A percentile compares a stretch with the other conserved stretches of the same genome.
Evolutionary conservation across 208 protist genomes (phyloP).

Genomic region (Herpetomonas muscarum): DNA sequence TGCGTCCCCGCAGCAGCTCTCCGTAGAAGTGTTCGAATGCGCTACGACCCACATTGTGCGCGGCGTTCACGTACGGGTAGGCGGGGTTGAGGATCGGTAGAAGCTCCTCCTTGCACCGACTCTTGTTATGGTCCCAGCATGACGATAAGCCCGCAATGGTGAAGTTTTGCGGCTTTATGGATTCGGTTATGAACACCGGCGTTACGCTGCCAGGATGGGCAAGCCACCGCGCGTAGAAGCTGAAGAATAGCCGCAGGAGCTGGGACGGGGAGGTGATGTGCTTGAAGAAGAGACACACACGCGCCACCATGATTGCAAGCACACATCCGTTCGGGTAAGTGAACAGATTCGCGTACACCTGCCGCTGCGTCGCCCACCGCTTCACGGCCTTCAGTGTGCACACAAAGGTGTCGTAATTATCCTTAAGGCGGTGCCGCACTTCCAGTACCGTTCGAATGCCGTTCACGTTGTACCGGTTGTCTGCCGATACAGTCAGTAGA

Average conservation of each 20-base stretch:
- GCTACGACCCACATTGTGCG: constrained; percentile 79
- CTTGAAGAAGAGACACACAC: constrained; percentile 89
- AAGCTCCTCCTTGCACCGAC: constrained; percentile 61
- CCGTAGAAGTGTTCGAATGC: constrained; percentile 55
- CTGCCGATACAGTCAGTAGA: constrained; percentile 39
- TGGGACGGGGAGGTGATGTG: constrained; percentile 68
- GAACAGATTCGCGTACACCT: constrained; percentile 95
- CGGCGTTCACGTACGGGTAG: constrained; percentile 96
- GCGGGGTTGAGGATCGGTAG: constrained; percentile 97
- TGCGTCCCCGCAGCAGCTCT: constrained; percentile 53
- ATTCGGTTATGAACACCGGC: constrained; percentile 64
- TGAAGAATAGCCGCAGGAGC: constrained; percentile 88
- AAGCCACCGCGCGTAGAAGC: constrained; percentile 79
- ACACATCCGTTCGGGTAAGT: constrained; percentile 95
- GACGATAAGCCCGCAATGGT: constrained; percentile 61
- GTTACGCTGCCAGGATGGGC: constrained; percentile 19
- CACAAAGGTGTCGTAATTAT: constrained; percentile 40
- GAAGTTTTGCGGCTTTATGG: constrained; percentile 7
- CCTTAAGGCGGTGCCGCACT: constrained; percentile 41
- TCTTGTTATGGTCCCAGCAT: constrained; percentile 38
- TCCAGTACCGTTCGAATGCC: constrained; percentile 78
- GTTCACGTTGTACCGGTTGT: constrained; percentile 59
- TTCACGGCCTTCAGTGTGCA: constrained; percentile 74
- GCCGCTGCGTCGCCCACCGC: constrained; percentile 72
- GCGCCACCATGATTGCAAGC: constrained; percentile 94